These are phyloP conservation scores for Immersiporthe knoxdaviesiana DNA, from an alignment of 2,329 filamentous ascomycete species.

Conservation along the genomic window DNA sequence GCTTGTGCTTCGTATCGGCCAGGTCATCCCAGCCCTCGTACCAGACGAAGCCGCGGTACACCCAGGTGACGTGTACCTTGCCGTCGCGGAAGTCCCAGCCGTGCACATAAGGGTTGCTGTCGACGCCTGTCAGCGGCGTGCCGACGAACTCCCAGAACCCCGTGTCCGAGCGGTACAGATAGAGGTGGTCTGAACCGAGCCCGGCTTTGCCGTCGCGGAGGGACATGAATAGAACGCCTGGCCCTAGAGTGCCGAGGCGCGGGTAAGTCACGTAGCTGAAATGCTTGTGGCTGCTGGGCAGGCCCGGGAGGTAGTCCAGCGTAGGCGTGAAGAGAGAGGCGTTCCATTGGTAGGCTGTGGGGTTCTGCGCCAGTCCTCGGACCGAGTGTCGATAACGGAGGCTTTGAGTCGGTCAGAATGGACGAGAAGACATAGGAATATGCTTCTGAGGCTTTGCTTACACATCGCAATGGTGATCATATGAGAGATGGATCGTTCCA, in stretches of 20 bases:
- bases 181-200: slow-evolving; percentile 52
- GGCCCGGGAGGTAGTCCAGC: slow-evolving; percentile 41
- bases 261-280: slow-evolving; percentile 52
- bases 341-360: slow-evolving; percentile 39
- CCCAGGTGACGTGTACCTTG: slow-evolving; percentile 51
- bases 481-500: slow-evolving; percentile 56
- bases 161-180: slow-evolving; percentile 44
- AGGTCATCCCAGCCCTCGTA: slow-evolving; percentile 49
- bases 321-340: slow-evolving; percentile 43
- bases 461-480: slow-evolving; percentile 54
- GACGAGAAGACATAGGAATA: slow-evolving; percentile 13
- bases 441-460: slow-evolving; percentile 25
- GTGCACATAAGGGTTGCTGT: slow-evolving; percentile 57
- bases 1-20: slow-evolving; percentile 45
- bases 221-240: slow-evolving; percentile 48
- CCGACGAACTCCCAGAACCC: slow-evolving; percentile 45
- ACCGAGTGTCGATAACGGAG: slow-evolving; percentile 45
- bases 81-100: slow-evolving; percentile 44
- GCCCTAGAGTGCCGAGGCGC: slow-evolving; percentile 46
- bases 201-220: slow-evolving; percentile 56
- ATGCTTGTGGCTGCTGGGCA: slow-evolving; percentile 35
- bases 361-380: slow-evolving; percentile 39
- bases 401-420: slow-evolving; percentile 26
- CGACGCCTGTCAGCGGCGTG: slow-evolving; percentile 47
- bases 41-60: slow-evolving; percentile 52